phyloP scores from a whole-genome alignment of 441 rosid genomes.

The Arabidopsis lyrata region DNA sequence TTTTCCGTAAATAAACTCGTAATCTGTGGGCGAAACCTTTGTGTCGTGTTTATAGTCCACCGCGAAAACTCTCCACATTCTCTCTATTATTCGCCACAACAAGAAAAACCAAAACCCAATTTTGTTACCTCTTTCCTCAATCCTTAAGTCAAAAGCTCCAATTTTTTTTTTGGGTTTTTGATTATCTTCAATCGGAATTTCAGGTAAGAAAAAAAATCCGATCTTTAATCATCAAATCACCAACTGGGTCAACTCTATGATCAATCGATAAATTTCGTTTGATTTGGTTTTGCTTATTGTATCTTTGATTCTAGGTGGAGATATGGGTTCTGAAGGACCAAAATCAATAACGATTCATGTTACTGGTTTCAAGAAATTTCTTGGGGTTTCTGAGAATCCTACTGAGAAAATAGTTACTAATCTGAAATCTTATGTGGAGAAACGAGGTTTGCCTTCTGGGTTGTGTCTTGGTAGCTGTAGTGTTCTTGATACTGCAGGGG shows the following conservation, averaged over 20 bases:
- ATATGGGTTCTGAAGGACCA: constrained; percentile 71
- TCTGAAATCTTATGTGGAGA: constrained; percentile 54
- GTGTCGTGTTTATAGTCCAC: constrained; percentile 31
- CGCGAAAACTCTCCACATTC: not conserved
- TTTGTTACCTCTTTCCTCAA: constrained; percentile 39
- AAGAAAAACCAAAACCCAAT: constrained; percentile 44
- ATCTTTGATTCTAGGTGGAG: constrained; percentile 29
- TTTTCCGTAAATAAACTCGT: constrained; percentile 21
- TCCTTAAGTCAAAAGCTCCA: constrained; percentile 10
- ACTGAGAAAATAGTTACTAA: constrained; percentile 63
- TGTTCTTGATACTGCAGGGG: constrained; percentile 68
- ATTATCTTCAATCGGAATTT: constrained; percentile 16
- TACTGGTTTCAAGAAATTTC: constrained; percentile 74
- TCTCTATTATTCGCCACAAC: constrained; percentile 4
- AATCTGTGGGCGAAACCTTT: constrained; percentile 21
- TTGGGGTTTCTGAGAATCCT: constrained; percentile 65
- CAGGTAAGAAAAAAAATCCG: constrained; percentile 11
- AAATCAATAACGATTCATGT: constrained; percentile 58
- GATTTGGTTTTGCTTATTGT: constrained; percentile 17
- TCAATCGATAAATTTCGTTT: not conserved
- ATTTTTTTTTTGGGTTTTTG: not conserved
- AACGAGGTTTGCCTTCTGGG: constrained; percentile 61
- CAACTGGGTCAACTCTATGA: constrained; percentile 29
- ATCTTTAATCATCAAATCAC: constrained; percentile 10
- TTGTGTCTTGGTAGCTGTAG: constrained; percentile 59